Percentiles rank a stretch among this genome's conserved stretches.
These are phyloP conservation scores for Sphaerostilbella broomeana DNA, from an alignment of 2,329 filamentous ascomycete species.

Conservation along the genomic window DNA sequence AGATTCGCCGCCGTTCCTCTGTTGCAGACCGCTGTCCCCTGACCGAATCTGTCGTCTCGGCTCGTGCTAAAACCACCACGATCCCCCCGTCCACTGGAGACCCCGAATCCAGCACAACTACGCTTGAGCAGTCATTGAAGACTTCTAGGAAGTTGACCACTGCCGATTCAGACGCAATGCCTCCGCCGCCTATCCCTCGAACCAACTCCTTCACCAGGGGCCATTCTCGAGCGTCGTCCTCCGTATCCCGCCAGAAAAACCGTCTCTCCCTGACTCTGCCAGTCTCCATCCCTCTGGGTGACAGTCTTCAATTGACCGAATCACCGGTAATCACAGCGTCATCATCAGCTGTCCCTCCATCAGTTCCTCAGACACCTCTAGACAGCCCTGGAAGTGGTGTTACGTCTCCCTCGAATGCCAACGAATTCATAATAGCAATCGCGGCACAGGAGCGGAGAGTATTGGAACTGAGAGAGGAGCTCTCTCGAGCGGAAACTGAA, in stretches of 20 bases:
- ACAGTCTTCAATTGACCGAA: conserved; percentile 25
- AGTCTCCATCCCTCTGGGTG: conserved; percentile 49
- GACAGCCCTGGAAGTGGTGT: conserved; percentile 33
- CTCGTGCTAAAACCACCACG: conserved; percentile 20
- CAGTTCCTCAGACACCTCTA: conserved; percentile 45
- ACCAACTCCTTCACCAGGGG: conserved; percentile 29
- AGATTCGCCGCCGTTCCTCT: conserved; percentile 35
- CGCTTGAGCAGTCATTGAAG: conserved; percentile 1
- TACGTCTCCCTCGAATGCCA: conserved; percentile 47
- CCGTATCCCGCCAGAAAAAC: conserved; percentile 48
- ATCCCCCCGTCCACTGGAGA: conserved; percentile 18
- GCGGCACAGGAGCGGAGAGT: conserved; percentile 88
- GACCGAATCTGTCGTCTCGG: conserved; percentile 16
- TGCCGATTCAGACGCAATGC: conserved; percentile 23
- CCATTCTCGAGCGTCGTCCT: conserved; percentile 46
- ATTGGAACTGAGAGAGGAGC: conserved; percentile 82
- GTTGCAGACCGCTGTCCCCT: conserved; percentile 30
- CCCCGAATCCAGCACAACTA: conserved; percentile 6
- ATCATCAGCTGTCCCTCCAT: conserved; percentile 31
- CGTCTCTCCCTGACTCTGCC: conserved; percentile 55
- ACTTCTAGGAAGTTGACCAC: neutral
- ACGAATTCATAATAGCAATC: conserved; percentile 77
- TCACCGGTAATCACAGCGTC: conserved; percentile 42
- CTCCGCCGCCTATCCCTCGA: conserved; percentile 26
- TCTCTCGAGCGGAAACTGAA: conserved; percentile 74